These are phyloP conservation scores for Ceratocystis colombiana DNA, from an alignment of 2,329 filamentous ascomycete species.

Conservation along the genomic window DNA sequence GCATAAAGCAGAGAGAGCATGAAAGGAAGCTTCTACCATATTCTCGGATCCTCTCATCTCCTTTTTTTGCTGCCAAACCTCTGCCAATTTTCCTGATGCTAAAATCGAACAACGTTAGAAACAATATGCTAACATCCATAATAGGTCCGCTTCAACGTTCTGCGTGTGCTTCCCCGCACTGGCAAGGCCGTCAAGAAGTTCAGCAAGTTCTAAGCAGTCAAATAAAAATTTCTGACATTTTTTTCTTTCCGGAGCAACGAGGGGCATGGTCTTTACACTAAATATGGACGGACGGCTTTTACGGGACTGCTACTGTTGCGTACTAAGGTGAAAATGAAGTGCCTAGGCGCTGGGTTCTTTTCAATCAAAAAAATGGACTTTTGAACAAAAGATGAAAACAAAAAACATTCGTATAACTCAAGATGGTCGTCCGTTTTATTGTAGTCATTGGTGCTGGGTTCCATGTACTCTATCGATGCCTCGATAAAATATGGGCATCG, in stretches of 20 bases:
- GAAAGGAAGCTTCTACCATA: background rate
- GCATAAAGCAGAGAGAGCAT: background rate
- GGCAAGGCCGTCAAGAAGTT: conserved; percentile 97
- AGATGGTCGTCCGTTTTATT: conserved; percentile 6
- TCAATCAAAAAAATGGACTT: conserved; percentile 26
- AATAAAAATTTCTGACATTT: conserved; percentile 39
- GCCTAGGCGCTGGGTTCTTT: conserved; percentile 24
- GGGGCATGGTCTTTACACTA: conserved; percentile 34
- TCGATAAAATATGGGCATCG: background rate
- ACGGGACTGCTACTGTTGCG: conserved; percentile 22
- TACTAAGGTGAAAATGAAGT: conserved; percentile 25
- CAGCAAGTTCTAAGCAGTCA: conserved; percentile 79
- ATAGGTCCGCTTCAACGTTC: conserved; percentile 98
- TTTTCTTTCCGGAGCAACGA: conserved; percentile 37
- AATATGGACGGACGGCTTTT: conserved; percentile 27
- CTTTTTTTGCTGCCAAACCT: background rate
- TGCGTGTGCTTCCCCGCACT: conserved; percentile 93
- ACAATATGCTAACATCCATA: conserved; percentile 20
- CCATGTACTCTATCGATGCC: background rate
- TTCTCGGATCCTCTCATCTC: background rate
- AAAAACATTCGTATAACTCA: conserved; percentile 22
- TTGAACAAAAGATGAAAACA: conserved; percentile 24
- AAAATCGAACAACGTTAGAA: background rate
- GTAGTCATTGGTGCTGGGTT: background rate
- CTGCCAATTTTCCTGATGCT: background rate